Conservation (phyloP, 495 filamentous ascomycete genomes). For the Cairneyella variabilis region DNA sequence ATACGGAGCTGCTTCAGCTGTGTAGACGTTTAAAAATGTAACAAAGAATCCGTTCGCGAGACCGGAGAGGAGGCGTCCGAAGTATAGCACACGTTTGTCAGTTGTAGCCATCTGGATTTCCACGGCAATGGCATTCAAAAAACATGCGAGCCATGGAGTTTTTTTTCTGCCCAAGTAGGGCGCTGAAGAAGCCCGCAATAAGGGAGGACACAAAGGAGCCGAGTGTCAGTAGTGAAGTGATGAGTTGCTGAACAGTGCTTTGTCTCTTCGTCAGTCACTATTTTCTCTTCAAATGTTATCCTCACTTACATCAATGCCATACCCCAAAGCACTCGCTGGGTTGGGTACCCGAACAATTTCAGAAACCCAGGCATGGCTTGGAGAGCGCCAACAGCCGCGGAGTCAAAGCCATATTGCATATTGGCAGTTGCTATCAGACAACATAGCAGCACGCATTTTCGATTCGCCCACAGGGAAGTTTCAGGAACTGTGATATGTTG, state of each 20-base stretch:
- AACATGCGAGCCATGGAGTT: constrained; percentile 46
- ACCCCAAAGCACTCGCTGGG: constrained; percentile 8
- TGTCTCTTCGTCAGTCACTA: neutral
- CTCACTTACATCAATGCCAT: constrained; percentile 33
- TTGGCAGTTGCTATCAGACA: constrained; percentile 8
- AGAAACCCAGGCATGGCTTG: constrained; percentile 55
- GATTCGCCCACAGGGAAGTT: constrained; percentile 8
- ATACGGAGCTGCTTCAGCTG: constrained; percentile 37
- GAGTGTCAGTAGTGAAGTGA: constrained; percentile 55
- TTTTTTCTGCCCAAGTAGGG: constrained; percentile 42
- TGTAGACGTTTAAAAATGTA: constrained; percentile 58
- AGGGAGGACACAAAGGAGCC: constrained; percentile 55
- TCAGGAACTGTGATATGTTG: neutral
- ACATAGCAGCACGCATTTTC: constrained; percentile 7
- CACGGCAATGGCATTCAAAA: constrained; percentile 44
- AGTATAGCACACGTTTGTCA: constrained; percentile 48
- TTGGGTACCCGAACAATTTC: constrained; percentile 8
- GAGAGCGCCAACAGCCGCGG: neutral
- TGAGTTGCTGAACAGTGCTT: constrained; percentile 42
- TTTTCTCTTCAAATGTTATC: constrained; percentile 44
- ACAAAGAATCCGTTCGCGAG: constrained; percentile 55
- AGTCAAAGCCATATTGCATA: constrained; percentile 14
- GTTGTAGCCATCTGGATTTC: constrained; percentile 54
- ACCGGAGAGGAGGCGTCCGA: constrained; percentile 51
- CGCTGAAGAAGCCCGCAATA: constrained; percentile 48